These are phyloP conservation scores for Guyanaporus albipodus DNA, from an alignment of 768 basidiomycete species.

Conservation along the genomic window DNA sequence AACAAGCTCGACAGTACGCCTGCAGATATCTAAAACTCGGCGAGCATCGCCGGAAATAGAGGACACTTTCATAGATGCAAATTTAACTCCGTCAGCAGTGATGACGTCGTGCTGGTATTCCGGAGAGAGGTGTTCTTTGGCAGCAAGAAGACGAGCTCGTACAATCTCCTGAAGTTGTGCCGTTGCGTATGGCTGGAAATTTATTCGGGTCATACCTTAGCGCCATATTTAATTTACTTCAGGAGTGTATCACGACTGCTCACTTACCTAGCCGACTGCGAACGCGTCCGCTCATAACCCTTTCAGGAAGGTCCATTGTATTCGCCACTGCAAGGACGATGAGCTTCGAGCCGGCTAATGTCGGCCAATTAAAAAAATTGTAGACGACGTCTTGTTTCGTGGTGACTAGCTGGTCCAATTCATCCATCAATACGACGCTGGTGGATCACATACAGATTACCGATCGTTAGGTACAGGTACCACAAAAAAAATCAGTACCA, in stretches of 20 bases:
- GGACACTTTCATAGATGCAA: slow-evolving; percentile 77
- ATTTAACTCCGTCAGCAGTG: slow-evolving; percentile 68
- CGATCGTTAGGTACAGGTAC: neutral
- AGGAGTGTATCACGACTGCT: neutral
- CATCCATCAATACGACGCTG: slow-evolving; percentile 97
- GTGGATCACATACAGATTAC: neutral
- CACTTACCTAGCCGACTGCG: slow-evolving; percentile 81
- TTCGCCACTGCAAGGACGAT: slow-evolving; percentile 97
- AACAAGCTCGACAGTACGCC: slow-evolving; percentile 85
- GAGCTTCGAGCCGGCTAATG: slow-evolving; percentile 78
- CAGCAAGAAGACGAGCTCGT: slow-evolving; percentile 67
- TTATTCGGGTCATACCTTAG: slow-evolving; percentile 83
- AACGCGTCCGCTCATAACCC: slow-evolving; percentile 89
- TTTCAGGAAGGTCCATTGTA: slow-evolving; percentile 95
- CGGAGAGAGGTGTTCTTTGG: slow-evolving; percentile 45
- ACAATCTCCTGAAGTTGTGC: slow-evolving; percentile 82
- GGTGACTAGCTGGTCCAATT: slow-evolving; percentile 94
- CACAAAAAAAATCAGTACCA: slow-evolving; percentile 23
- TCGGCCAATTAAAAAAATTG: slow-evolving; percentile 99
- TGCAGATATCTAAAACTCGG: slow-evolving; percentile 87
- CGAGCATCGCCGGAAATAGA: slow-evolving; percentile 91
- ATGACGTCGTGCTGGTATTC: slow-evolving; percentile 52
- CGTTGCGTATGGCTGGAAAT: slow-evolving; percentile 86
- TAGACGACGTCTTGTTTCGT: slow-evolving; percentile 98
- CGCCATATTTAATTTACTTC: neutral